Evolutionary conservation across 164 flowering plant species (phyloP).

Genomic region (Taxillus chinensis): DNA sequence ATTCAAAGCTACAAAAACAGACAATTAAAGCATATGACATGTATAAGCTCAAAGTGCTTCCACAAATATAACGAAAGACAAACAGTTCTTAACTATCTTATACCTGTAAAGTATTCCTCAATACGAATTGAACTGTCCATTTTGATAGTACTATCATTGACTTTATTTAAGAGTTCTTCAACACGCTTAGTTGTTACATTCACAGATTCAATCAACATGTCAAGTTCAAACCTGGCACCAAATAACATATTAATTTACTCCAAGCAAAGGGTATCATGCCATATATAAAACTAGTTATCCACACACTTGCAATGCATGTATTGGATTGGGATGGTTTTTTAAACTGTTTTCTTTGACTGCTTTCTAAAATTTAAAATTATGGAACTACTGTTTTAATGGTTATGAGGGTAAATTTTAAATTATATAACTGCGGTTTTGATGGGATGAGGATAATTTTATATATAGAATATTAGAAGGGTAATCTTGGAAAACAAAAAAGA

Average conservation of each 20-base stretch:
- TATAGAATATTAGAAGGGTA: too few relatives aligned
- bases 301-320: too few relatives aligned
- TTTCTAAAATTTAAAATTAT: too few relatives aligned
- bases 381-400: too few relatives aligned
- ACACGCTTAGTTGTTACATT: conserved; percentile 69
- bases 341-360: too few relatives aligned
- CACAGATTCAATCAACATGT: conserved; percentile 90
- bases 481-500: too few relatives aligned
- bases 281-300: too few relatives aligned
- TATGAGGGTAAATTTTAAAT: too few relatives aligned
- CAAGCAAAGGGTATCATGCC: too few relatives aligned
- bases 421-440: too few relatives aligned
- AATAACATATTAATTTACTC: not conserved
- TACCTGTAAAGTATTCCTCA: conserved; percentile 75
- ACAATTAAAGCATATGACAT: conserved; percentile 2
- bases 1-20: conserved; percentile 49
- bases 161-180: conserved; percentile 72
- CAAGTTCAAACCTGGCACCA: conserved; percentile 79
- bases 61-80: not conserved
- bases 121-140: conserved; percentile 47
- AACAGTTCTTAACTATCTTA: conserved; percentile 4
- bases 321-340: too few relatives aligned
- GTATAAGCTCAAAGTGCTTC: not conserved
- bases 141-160: conserved; percentile 38
- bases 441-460: too few relatives aligned